phyloP scores from a whole-genome alignment of 2,329 filamentous ascomycete species.

The Calonectria pauciramosa region DNA sequence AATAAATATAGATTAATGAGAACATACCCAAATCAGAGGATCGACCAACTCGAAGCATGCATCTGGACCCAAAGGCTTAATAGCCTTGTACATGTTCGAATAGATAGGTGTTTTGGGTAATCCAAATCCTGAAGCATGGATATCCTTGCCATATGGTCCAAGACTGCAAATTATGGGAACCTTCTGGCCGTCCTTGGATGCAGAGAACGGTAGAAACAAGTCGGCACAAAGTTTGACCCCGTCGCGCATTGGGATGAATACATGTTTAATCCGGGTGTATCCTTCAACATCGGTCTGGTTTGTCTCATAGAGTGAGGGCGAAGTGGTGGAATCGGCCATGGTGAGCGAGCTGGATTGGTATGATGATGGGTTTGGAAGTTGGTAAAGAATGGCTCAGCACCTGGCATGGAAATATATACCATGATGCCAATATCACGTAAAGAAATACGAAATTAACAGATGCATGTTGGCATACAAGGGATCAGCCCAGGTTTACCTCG shows the following conservation, averaged over 20 bases:
- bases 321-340: not conserved
- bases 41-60: conserved; percentile 14
- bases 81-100: conserved; percentile 15
- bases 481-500: not conserved
- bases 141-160: conserved; percentile 23
- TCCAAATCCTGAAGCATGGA: conserved; percentile 19
- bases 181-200: not conserved
- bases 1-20: not conserved
- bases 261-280: conserved; percentile 17
- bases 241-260: conserved; percentile 17
- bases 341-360: not conserved
- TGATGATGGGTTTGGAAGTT: not conserved
- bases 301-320: not conserved
- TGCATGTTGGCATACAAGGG: not conserved
- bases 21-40: conserved; percentile 19
- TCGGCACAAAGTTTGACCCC: conserved; percentile 19
- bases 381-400: too few relatives aligned
- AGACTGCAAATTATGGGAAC: conserved; percentile 16
- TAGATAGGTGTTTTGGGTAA: conserved; percentile 18
- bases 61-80: conserved; percentile 17
- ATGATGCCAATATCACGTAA: too few relatives aligned
- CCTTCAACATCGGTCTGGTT: conserved; percentile 5
- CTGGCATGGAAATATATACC: not conserved
- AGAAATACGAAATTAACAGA: not conserved
- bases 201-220: conserved; percentile 16